These are phyloP conservation scores for Trametes versicolor DNA, from an alignment of 1,284 basidiomycete genomes.

Conservation along the genomic window DNA sequence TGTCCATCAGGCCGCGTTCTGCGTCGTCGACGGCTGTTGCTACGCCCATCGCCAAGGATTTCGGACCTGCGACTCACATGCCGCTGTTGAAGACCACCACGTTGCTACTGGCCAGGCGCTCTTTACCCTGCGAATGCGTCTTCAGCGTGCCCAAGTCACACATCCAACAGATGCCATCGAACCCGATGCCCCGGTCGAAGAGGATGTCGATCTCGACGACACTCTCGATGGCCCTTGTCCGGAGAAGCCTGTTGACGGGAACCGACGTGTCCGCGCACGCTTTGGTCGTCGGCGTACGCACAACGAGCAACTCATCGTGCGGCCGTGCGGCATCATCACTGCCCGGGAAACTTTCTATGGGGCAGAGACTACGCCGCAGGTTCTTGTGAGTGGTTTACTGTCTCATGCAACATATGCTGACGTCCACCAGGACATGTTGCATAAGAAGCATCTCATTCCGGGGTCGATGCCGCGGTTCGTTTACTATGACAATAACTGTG, in stretches of 20 bases:
- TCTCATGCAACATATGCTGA: neutral
- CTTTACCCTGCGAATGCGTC: too few species aligned
- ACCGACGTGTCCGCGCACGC: conserved; percentile 39
- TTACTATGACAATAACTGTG: conserved; percentile 6
- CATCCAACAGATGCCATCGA: too few species aligned
- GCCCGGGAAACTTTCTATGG: conserved; percentile 44
- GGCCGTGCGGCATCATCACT: conserved; percentile 46
- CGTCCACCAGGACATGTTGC: neutral
- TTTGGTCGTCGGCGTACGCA: conserved; percentile 45
- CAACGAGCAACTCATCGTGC: conserved; percentile 47
- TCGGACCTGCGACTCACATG: too few species aligned
- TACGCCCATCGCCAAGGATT: neutral
- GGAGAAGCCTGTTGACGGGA: conserved; percentile 38
- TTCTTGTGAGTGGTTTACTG: conserved; percentile 24
- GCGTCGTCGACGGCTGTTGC: neutral
- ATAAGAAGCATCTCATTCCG: neutral
- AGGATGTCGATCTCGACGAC: neutral
- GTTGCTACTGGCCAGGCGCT: too few species aligned
- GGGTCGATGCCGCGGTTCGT: neutral
- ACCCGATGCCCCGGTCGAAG: neutral
- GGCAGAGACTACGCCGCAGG: conserved; percentile 43
- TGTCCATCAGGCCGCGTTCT: neutral
- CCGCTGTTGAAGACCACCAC: too few species aligned
- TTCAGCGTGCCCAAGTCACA: too few species aligned
- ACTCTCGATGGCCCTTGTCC: conserved; percentile 25